phyloP scores from a whole-genome alignment of 306 rosid genomes.

The Rosa lucieae region DNA sequence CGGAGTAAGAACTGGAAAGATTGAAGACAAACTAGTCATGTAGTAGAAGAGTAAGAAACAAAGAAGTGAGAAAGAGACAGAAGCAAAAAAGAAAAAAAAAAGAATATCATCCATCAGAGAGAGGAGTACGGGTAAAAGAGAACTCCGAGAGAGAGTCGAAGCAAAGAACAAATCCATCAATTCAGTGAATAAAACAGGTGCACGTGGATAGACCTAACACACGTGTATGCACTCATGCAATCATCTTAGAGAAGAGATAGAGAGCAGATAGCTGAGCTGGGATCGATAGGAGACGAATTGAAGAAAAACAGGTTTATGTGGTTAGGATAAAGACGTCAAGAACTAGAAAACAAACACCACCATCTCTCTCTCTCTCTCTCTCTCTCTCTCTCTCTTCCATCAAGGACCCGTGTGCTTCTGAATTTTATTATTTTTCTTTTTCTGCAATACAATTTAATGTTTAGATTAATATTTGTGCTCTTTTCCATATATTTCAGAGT shows the following conservation, averaged over 20 bases:
- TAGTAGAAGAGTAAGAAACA: not conserved
- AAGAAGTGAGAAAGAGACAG: not conserved
- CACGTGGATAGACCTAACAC: conserved; percentile 96
- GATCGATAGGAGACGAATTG: not conserved
- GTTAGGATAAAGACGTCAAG: conserved; percentile 43
- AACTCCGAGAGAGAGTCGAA: not conserved
- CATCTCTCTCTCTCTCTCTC: conserved; percentile 16
- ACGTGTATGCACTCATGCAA: conserved; percentile 89
- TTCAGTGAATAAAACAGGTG: conserved; percentile 60
- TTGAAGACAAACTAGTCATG: not conserved
- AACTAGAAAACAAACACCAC: conserved; percentile 32
- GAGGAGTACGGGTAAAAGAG: not conserved
- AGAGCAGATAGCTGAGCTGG: not conserved
- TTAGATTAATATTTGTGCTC: not conserved
- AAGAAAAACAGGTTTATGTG: not conserved
- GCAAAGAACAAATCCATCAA: conserved; percentile 47
- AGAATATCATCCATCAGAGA: not conserved
- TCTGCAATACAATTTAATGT: not conserved
- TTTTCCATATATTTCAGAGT: not conserved
- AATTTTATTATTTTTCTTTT: not conserved
- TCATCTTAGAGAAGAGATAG: conserved; percentile 33
- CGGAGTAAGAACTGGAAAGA: not conserved
- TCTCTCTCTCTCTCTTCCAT: not conserved
- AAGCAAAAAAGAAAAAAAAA: not conserved
- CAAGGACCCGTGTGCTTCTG: conserved; percentile 25